phyloP scores from a whole-genome alignment of 2,329 filamentous ascomycete species.

The Zalaria obscura region DNA sequence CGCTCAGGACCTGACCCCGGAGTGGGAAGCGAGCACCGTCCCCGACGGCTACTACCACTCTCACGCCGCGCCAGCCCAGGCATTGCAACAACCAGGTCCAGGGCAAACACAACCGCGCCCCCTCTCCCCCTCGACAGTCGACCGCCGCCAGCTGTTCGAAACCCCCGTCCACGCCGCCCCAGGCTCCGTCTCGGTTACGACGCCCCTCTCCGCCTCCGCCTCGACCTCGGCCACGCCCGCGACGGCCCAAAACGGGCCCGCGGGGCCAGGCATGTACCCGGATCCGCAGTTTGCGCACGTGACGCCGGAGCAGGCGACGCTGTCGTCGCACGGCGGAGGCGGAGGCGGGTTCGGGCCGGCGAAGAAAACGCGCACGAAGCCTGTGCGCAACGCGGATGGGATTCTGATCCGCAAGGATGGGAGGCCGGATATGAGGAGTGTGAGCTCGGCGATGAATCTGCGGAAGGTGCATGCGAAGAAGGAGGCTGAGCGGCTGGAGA shows the following conservation, averaged over 20 bases:
- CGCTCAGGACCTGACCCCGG: background rate
- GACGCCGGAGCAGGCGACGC: conserved; percentile 2
- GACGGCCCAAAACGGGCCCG: too few species aligned
- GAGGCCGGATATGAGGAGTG: conserved; percentile 35
- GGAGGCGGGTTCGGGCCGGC: conserved; percentile 8
- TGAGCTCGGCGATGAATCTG: conserved; percentile 37
- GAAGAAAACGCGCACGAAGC: conserved; percentile 37
- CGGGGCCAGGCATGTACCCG: conserved; percentile 14
- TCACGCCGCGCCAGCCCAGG: too few species aligned
- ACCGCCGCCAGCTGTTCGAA: too few species aligned
- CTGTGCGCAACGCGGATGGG: conserved; percentile 34
- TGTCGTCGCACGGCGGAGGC: conserved; percentile 6
- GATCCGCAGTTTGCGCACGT: conserved; percentile 17
- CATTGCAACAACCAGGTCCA: too few species aligned
- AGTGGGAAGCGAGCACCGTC: too few species aligned
- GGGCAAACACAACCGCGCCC: too few species aligned
- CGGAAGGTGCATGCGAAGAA: conserved; percentile 37
- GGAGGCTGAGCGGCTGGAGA: conserved; percentile 20
- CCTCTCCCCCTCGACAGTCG: too few species aligned
- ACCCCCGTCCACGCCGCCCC: too few species aligned
- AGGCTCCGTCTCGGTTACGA: too few species aligned
- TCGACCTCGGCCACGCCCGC: too few species aligned
- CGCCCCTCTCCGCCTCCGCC: too few species aligned
- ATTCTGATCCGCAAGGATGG: conserved; percentile 38
- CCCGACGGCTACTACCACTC: conserved; percentile 16